Evolutionary conservation across 805 yeast genomes (phyloP).

Genomic region (Hermanozyma aechmeae): DNA sequence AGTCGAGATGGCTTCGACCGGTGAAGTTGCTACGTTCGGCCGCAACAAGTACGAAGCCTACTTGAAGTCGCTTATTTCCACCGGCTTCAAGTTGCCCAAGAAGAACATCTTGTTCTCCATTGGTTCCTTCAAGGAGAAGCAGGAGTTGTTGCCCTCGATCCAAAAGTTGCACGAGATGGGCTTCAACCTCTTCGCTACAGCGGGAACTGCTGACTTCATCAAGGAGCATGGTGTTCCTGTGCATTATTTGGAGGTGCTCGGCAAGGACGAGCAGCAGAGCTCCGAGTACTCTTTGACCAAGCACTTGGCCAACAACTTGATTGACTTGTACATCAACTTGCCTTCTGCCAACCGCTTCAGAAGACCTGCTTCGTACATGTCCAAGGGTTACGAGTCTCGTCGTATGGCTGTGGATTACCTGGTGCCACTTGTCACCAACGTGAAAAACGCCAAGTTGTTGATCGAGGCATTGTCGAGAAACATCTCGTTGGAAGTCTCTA

Average conservation of each 20-base stretch:
- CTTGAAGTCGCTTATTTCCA: constrained; percentile 85
- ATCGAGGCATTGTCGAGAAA: constrained; percentile 87
- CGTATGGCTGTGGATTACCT: constrained; percentile 99
- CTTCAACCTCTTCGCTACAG: constrained; percentile 88
- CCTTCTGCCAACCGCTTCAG: constrained; percentile 97
- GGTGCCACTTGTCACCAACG: constrained; percentile 94
- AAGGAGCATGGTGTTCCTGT: constrained; percentile 93
- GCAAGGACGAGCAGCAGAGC: constrained; percentile 68
- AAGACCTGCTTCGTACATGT: constrained; percentile 96
- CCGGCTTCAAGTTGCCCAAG: constrained; percentile 92
- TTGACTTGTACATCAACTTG: constrained; percentile 91
- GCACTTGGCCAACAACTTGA: constrained; percentile 92
- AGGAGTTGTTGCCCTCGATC: constrained; percentile 84
- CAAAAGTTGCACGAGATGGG: constrained; percentile 74
- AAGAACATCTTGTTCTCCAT: constrained; percentile 88
- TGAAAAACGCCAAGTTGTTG: constrained; percentile 90
- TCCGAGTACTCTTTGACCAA: constrained; percentile 92
- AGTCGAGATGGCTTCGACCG: constrained; percentile 99
- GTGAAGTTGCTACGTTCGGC: constrained; percentile 98
- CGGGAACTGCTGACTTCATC: constrained; percentile 98
- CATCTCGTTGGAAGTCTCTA: constrained; percentile 55
- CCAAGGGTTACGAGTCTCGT: constrained; percentile 96
- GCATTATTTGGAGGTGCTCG: constrained; percentile 83
- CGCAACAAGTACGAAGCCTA: constrained; percentile 95
- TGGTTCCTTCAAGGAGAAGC: constrained; percentile 96